These are phyloP conservation scores for Aspergillus haitiensis DNA, from an alignment of 495 filamentous ascomycete genomes.

Conservation along the genomic window DNA sequence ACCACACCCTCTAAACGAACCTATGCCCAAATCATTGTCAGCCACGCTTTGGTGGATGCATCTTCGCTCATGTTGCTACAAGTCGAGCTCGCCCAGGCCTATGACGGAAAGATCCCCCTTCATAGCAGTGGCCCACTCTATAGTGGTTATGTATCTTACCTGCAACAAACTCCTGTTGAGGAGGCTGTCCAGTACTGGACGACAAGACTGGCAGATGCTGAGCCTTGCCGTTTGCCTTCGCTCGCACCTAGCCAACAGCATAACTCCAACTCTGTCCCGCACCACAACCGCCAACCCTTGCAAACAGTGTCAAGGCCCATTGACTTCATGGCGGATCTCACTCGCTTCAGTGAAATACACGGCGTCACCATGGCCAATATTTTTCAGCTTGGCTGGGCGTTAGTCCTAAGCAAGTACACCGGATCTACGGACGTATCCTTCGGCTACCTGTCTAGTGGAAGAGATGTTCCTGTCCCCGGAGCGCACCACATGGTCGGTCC, in stretches of 20 bases:
- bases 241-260: background rate
- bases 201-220: slow-evolving; percentile 17
- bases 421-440: slow-evolving; percentile 16
- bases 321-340: slow-evolving; percentile 1
- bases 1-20: slow-evolving; percentile 1
- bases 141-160: slow-evolving; percentile 16
- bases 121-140: slow-evolving; percentile 1
- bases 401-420: slow-evolving; percentile 10
- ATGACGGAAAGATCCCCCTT: slow-evolving; percentile 3
- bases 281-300: background rate
- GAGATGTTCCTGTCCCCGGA: slow-evolving; percentile 17
- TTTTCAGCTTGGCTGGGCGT: slow-evolving; percentile 18
- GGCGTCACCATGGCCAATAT: slow-evolving; percentile 14
- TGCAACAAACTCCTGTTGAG: slow-evolving; percentile 29
- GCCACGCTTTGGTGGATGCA: slow-evolving; percentile 16
- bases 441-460: slow-evolving; percentile 16
- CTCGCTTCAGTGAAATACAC: slow-evolving; percentile 4
- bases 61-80: slow-evolving; percentile 13
- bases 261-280: background rate
- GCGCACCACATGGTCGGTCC: slow-evolving; percentile 16
- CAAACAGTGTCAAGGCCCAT: background rate
- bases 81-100: slow-evolving; percentile 13
- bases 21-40: slow-evolving; percentile 11
- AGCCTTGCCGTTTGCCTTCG: slow-evolving; percentile 16
- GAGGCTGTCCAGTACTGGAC: slow-evolving; percentile 16